A percentile compares a stretch with the other conserved stretches of the same genome.
phyloP scores from a whole-genome alignment of 257 asterid genomes.

The Asclepias syriaca region DNA sequence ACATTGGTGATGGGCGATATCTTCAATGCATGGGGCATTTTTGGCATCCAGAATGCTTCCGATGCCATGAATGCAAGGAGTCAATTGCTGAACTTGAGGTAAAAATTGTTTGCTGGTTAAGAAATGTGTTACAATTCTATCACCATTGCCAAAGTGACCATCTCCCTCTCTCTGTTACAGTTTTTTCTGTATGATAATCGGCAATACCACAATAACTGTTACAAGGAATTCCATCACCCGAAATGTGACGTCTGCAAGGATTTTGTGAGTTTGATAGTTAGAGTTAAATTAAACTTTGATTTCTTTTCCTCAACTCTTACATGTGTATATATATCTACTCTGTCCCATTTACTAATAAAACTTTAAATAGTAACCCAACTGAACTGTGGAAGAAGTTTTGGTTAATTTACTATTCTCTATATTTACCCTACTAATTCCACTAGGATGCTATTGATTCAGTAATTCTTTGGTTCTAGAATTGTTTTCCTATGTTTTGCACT shows the following conservation, averaged over 20 bases:
- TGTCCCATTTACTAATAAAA: too few relatives aligned
- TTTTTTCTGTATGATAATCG: slow-evolving; percentile 74
- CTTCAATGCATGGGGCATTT: slow-evolving; percentile 87
- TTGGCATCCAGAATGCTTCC: slow-evolving; percentile 98
- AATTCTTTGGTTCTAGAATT: not conserved
- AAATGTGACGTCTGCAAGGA: slow-evolving; percentile 96
- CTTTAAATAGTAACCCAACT: too few relatives aligned
- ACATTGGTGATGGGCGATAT: slow-evolving; percentile 83
- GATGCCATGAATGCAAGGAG: slow-evolving; percentile 65
- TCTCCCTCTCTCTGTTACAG: slow-evolving; percentile 36
- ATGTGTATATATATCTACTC: too few relatives aligned
- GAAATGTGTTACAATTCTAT: slow-evolving; percentile 1
- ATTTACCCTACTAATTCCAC: too few relatives aligned
- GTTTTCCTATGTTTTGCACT: slow-evolving; percentile 2
- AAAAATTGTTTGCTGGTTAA: slow-evolving; percentile 6
- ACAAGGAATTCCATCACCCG: slow-evolving; percentile 88
- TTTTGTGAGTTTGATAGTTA: too few relatives aligned
- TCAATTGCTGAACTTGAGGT: slow-evolving; percentile 97
- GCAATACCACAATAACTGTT: slow-evolving; percentile 91
- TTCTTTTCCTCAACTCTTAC: not conserved
- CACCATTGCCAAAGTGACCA: slow-evolving; percentile 11
- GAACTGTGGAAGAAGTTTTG: not conserved
- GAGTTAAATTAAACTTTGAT: not conserved
- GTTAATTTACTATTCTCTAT: not conserved
- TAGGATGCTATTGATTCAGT: too few relatives aligned